phyloP scores from a whole-genome alignment of 805 yeast genomes.

The Candida anglica region DNA sequence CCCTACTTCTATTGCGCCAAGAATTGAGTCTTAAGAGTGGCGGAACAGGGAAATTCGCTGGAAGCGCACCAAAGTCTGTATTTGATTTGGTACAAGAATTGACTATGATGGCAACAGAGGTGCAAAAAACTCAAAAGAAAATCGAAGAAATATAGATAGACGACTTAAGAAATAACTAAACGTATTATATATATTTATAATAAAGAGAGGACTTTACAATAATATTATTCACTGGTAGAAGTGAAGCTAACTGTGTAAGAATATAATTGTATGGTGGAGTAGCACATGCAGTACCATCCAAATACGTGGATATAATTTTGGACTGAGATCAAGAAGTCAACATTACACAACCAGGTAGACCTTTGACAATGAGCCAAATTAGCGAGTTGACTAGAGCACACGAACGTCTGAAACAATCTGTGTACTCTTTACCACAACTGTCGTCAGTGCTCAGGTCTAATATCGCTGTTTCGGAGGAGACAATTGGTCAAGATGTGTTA shows the following conservation, averaged over 20 bases:
- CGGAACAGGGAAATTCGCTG: constrained; percentile 16
- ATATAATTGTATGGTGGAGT: too few species aligned
- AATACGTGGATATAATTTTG: too few species aligned
- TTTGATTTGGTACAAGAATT: constrained; percentile 23
- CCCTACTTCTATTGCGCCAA: constrained; percentile 30
- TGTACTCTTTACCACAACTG: neutral
- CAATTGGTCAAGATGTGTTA: neutral
- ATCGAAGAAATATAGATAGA: too few species aligned
- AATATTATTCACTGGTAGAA: too few species aligned
- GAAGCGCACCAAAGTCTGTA: constrained; percentile 14
- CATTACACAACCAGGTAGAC: neutral
- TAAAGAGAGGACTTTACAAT: too few species aligned
- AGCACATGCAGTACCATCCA: too few species aligned
- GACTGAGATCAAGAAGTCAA: too few species aligned
- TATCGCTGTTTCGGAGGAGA: neutral
- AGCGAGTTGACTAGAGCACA: neutral
- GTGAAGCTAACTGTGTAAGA: too few species aligned
- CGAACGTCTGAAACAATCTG: neutral
- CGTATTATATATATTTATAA: too few species aligned
- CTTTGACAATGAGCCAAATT: neutral
- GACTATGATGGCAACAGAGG: neutral
- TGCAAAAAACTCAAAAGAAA: too few species aligned
- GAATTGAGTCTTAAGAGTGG: constrained; percentile 20
- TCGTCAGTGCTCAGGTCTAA: neutral
- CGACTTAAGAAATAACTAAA: too few species aligned